Evolutionary conservation across 1,284 basidiomycete genomes (phyloP).

Genomic region (Coniferiporia sulphurascens): DNA sequence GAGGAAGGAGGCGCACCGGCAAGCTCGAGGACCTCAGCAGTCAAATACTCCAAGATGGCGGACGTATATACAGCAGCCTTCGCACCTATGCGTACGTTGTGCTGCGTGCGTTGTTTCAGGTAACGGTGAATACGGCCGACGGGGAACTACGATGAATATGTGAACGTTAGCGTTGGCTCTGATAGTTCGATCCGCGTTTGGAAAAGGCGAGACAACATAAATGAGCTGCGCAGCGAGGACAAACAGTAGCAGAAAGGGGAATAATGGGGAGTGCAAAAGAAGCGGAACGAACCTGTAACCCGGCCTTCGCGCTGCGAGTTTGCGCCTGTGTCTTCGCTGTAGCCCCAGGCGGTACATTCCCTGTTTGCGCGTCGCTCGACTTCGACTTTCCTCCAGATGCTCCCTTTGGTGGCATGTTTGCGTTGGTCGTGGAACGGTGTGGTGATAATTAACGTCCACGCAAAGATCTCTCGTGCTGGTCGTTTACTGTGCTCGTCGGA

Average conservation of each 20-base stretch:
- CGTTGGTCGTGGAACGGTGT: not conserved
- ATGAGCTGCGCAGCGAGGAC: no score
- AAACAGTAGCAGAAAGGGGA: not conserved
- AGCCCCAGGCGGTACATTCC: conserved; percentile 29
- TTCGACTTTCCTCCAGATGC: conserved; percentile 41
- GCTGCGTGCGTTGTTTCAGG: conserved; percentile 88
- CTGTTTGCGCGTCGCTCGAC: conserved; percentile 27
- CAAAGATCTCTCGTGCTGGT: not conserved
- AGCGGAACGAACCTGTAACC: conserved; percentile 62
- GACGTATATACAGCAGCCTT: conserved; percentile 92
- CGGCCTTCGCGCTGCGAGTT: conserved; percentile 79
- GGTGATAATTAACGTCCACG: not conserved
- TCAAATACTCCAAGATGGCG: conserved; percentile 87
- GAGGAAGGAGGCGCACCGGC: conserved; percentile 54
- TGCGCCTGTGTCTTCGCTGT: conserved; percentile 42
- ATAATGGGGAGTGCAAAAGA: not conserved
- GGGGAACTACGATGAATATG: conserved; percentile 6
- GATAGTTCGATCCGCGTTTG: not conserved
- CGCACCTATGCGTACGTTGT: conserved; percentile 89
- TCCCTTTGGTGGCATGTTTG: conserved; percentile 33
- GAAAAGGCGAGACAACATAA: not conserved
- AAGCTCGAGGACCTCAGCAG: conserved; percentile 86
- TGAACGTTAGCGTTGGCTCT: conserved; percentile 63
- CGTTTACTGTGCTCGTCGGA: not conserved
- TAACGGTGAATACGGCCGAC: conserved; percentile 90